phyloP scores from a whole-genome alignment of 768 basidiomycete genomes.

The Mycena haematopus region DNA sequence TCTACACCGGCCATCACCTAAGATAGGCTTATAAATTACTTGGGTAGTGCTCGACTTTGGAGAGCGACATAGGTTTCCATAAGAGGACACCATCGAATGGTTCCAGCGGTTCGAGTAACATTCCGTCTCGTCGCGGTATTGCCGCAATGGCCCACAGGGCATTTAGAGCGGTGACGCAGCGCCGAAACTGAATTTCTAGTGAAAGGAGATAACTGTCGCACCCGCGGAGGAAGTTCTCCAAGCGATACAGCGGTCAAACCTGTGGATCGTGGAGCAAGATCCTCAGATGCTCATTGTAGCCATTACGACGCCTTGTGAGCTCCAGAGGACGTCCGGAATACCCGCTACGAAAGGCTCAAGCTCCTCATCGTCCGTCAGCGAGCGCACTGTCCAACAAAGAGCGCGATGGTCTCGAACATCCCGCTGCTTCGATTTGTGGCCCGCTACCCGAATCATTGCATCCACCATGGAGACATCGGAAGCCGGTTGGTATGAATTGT shows the following conservation, averaged over 20 bases:
- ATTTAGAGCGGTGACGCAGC: neutral
- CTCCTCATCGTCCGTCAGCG: neutral
- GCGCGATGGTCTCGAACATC: neutral
- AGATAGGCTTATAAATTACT: no score
- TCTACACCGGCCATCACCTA: no score
- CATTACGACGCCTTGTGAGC: neutral
- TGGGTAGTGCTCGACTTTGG: neutral
- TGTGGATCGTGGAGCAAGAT: neutral
- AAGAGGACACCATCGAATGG: neutral
- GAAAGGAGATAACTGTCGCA: neutral
- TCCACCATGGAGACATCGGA: neutral
- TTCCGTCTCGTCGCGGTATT: neutral
- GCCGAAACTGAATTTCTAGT: neutral
- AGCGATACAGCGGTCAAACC: neutral
- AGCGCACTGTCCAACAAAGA: neutral
- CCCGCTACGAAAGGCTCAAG: neutral
- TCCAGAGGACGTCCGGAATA: neutral
- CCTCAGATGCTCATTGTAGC: neutral
- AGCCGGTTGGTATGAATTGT: neutral
- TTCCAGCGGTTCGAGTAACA: neutral
- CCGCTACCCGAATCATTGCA: neutral
- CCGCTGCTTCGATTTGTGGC: neutral
- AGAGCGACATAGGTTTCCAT: neutral
- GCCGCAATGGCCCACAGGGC: neutral
- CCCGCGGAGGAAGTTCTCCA: neutral